A percentile compares a stretch with the other conserved stretches of the same genome.
Evolutionary conservation across 345 rosid species (phyloP).

Genomic region (Acer yangbiense): DNA sequence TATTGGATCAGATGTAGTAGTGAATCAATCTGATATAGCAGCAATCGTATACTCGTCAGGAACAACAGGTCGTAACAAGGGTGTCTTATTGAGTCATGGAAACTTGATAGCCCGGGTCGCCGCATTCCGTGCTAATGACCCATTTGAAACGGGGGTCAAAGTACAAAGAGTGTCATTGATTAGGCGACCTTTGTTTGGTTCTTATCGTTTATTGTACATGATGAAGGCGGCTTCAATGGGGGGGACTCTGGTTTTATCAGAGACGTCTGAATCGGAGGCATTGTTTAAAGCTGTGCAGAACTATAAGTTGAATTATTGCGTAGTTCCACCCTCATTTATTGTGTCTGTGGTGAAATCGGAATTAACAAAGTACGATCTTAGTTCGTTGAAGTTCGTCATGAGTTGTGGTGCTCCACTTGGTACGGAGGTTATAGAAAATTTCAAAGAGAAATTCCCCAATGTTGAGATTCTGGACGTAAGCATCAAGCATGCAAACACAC

Average conservation of each 20-base stretch:
- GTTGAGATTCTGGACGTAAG: constrained; percentile 65
- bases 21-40: constrained; percentile 66
- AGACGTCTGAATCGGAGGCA: constrained; percentile 47
- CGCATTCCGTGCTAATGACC: constrained; percentile 19
- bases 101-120: constrained; percentile 63
- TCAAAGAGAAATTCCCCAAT: constrained; percentile 64
- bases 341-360: constrained; percentile 52
- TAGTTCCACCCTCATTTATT: constrained; percentile 75
- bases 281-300: constrained; percentile 53
- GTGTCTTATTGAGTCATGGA: constrained; percentile 66
- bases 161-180: constrained; percentile 48
- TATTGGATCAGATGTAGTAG: constrained; percentile 15
- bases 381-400: constrained; percentile 56
- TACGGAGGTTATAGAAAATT: constrained; percentile 60
- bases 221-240: constrained; percentile 45
- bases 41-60: constrained; percentile 81
- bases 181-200: constrained; percentile 35
- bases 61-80: constrained; percentile 80
- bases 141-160: constrained; percentile 11
- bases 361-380: constrained; percentile 61
- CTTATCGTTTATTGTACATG: constrained; percentile 44
- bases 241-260: constrained; percentile 41
- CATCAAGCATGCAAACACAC: neutral
- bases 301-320: constrained; percentile 56
- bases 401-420: constrained; percentile 86